Conservation (phyloP, 129 eudicot genomes). For the Saussurea involucrata region DNA sequence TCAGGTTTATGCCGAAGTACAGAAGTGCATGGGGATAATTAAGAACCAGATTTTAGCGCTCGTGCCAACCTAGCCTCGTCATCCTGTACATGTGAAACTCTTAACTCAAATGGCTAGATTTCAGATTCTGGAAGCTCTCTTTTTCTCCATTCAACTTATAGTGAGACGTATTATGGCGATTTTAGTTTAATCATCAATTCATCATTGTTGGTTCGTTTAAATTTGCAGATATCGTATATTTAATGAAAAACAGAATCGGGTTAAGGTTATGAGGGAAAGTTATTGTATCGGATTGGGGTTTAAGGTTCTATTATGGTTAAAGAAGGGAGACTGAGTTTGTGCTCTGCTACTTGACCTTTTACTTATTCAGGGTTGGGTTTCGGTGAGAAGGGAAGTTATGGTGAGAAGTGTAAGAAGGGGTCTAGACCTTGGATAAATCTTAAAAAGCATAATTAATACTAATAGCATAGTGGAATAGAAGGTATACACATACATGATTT, state of each 20-base stretch:
- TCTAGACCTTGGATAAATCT: too few relatives aligned
- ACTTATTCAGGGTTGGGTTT: background rate
- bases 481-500: too few relatives aligned
- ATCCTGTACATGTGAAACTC: constrained; percentile 10
- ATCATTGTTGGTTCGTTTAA: background rate
- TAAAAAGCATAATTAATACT: too few relatives aligned
- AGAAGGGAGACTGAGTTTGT: too few relatives aligned
- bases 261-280: background rate
- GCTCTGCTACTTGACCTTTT: background rate
- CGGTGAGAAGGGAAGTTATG: too few relatives aligned
- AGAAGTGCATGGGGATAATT: constrained; percentile 85
- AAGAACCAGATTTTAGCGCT: constrained; percentile 88
- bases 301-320: background rate
- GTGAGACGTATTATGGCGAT: background rate
- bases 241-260: background rate
- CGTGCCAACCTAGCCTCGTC: constrained; percentile 53
- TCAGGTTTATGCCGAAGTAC: constrained; percentile 71
- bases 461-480: too few relatives aligned
- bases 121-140: background rate
- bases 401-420: too few relatives aligned
- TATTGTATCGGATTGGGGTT: background rate
- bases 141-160: background rate
- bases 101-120: background rate
- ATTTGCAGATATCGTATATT: background rate
- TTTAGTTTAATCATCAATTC: constrained; percentile 1